These are phyloP conservation scores for Coniferiporia sulphurascens DNA, from an alignment of 1,284 basidiomycete species.

Conservation along the genomic window DNA sequence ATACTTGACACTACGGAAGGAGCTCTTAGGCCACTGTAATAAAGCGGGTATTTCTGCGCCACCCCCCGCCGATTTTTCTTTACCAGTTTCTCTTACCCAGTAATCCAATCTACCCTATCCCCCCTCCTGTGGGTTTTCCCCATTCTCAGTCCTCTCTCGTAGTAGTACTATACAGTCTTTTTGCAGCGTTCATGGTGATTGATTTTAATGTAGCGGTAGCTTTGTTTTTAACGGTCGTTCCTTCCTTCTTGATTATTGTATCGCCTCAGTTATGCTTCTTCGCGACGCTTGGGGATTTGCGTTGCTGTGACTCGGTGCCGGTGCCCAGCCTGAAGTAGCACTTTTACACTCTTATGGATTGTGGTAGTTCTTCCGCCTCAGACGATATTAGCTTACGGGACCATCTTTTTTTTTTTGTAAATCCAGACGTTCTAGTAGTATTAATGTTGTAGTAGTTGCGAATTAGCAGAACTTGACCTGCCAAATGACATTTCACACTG, in stretches of 20 bases:
- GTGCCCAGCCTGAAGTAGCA: not conserved
- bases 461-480: too few species aligned
- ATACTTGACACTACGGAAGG: conserved; percentile 19
- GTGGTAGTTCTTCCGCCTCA: too few species aligned
- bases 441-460: too few species aligned
- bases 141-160: not conserved
- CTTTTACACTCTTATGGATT: too few species aligned
- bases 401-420: too few species aligned
- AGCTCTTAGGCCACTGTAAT: conserved; percentile 20
- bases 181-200: too few species aligned
- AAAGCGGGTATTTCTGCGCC: conserved; percentile 20
- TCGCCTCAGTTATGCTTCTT: not conserved
- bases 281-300: not conserved
- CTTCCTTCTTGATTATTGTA: not conserved
- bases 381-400: too few species aligned
- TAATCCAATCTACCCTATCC: not conserved
- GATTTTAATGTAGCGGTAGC: conserved; percentile 3
- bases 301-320: not conserved
- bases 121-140: not conserved
- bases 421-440: too few species aligned
- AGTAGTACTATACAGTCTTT: not conserved
- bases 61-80: conserved; percentile 11
- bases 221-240: not conserved
- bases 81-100: conserved; percentile 6
- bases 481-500: too few species aligned